Conservation (phyloP, 2,329 filamentous ascomycete genomes). For the Tolypocladium tundrense region DNA sequence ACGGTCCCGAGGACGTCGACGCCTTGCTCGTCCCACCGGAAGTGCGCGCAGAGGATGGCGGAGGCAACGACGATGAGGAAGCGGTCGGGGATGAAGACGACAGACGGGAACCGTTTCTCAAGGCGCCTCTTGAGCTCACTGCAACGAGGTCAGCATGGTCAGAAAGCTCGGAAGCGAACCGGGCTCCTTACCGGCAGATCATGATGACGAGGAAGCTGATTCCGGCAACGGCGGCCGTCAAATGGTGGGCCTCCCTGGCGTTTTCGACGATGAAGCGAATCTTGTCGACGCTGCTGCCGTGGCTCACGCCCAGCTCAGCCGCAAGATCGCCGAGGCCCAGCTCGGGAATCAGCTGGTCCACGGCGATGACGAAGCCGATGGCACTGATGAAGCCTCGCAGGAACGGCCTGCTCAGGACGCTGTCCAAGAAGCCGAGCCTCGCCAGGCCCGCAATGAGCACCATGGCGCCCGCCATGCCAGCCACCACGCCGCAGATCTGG, state of each 20-base stretch:
- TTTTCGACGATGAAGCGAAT: conserved; percentile 68
- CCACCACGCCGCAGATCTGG: conserved; percentile 76
- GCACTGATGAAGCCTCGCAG: conserved; percentile 93
- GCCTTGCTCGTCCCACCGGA: conserved; percentile 70
- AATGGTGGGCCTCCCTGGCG: conserved; percentile 52
- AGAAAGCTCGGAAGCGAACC: background rate
- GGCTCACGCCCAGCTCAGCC: conserved; percentile 53
- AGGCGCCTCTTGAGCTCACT: conserved; percentile 74
- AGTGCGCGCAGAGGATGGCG: conserved; percentile 65
- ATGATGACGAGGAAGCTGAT: conserved; percentile 82
- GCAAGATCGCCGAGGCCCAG: conserved; percentile 64
- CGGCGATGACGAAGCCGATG: conserved; percentile 90
- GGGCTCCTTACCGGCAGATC: conserved; percentile 58
- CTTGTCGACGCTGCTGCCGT: conserved; percentile 82
- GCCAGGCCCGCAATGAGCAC: conserved; percentile 81
- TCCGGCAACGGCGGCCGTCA: conserved; percentile 68
- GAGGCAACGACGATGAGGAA: conserved; percentile 82
- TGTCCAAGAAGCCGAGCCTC: conserved; percentile 85
- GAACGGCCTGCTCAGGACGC: conserved; percentile 86
- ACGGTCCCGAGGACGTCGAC: conserved; percentile 78
- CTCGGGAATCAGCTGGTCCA: conserved; percentile 89
- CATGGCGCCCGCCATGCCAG: conserved; percentile 76
- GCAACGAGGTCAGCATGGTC: background rate
- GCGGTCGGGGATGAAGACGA: conserved; percentile 86
- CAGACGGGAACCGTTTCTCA: conserved; percentile 65